phyloP scores from a whole-genome alignment of 2,329 filamentous ascomycete genomes.

The Diaporthe citrichinensis region DNA sequence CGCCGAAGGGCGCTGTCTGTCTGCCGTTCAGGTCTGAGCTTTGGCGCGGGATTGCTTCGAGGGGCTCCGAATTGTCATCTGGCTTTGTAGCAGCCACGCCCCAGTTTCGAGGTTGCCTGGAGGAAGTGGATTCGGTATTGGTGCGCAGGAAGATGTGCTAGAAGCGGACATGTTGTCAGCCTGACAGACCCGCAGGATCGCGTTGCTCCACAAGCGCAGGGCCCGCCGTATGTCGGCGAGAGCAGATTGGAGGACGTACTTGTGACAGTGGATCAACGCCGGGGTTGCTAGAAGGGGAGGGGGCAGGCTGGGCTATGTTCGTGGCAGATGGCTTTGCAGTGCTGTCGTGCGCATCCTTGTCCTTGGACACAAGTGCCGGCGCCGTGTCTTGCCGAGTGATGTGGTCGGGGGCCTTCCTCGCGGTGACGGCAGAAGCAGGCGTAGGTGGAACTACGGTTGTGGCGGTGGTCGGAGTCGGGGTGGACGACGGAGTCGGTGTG shows the following conservation, averaged over 20 bases:
- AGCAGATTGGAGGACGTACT: constrained; percentile 30
- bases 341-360: constrained; percentile 33
- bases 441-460: constrained; percentile 33
- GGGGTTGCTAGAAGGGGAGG: constrained; percentile 17
- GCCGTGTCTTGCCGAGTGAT: constrained; percentile 22
- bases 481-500: constrained; percentile 2
- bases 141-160: constrained; percentile 77
- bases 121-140: constrained; percentile 68
- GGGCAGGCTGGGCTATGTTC: constrained; percentile 11
- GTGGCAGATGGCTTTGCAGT: constrained; percentile 17
- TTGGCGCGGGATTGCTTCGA: constrained; percentile 50
- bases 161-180: constrained; percentile 31
- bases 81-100: constrained; percentile 59
- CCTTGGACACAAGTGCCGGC: constrained; percentile 10
- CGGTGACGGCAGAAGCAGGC: constrained; percentile 11
- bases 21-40: constrained; percentile 59
- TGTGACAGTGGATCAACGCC: constrained; percentile 42
- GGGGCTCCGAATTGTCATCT: constrained; percentile 62
- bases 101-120: constrained; percentile 69
- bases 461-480: constrained; percentile 26
- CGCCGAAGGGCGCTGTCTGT: constrained; percentile 49
- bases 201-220: background rate
- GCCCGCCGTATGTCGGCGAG: background rate
- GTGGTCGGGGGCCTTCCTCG: constrained; percentile 10
- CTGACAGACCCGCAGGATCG: background rate